These are phyloP conservation scores for Cladophialophora exuberans DNA, from an alignment of 2,329 filamentous ascomycete species.

Conservation along the genomic window DNA sequence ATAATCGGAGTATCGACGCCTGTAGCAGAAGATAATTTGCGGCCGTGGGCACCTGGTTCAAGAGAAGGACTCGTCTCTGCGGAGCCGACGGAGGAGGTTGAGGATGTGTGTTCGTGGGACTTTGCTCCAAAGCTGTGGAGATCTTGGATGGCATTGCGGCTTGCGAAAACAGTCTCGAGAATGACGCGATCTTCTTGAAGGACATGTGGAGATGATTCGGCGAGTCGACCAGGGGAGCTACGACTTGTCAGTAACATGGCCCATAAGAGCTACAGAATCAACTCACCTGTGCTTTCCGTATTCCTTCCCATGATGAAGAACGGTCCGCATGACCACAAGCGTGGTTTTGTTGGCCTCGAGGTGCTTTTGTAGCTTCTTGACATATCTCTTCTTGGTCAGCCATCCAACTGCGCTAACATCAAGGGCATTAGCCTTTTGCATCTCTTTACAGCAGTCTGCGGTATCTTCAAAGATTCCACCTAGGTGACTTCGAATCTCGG, in stretches of 20 bases:
- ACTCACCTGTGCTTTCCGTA: slow-evolving; percentile 33
- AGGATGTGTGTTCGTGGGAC: slow-evolving; percentile 16
- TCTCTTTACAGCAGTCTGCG: slow-evolving; percentile 30
- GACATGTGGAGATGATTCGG: slow-evolving; percentile 29
- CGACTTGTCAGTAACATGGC: slow-evolving; percentile 5
- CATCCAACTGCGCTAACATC: slow-evolving; percentile 25
- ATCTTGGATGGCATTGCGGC: slow-evolving; percentile 28
- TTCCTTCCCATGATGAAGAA: slow-evolving; percentile 33
- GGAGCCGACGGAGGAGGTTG: slow-evolving; percentile 7
- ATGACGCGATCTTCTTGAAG: slow-evolving; percentile 32
- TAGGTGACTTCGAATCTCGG: slow-evolving; percentile 29
- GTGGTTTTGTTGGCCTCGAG: slow-evolving; percentile 33
- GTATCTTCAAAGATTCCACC: slow-evolving; percentile 32
- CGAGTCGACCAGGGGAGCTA: slow-evolving; percentile 26
- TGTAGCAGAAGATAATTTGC: slow-evolving; percentile 29
- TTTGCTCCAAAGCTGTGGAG: slow-evolving; percentile 23
- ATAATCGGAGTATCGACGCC: slow-evolving; percentile 28
- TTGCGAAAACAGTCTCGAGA: slow-evolving; percentile 32
- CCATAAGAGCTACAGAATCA: not conserved
- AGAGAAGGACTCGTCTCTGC: slow-evolving; percentile 15
- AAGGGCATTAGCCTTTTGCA: slow-evolving; percentile 29
- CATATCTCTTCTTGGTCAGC: slow-evolving; percentile 32
- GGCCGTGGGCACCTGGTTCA: slow-evolving; percentile 28
- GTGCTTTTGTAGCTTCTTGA: slow-evolving; percentile 32
- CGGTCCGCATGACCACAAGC: slow-evolving; percentile 34